A percentile compares a stretch with the other conserved stretches of the same genome.
phyloP scores from a whole-genome alignment of 2,329 filamentous ascomycete genomes.

The Colletotrichum falcatum region DNA sequence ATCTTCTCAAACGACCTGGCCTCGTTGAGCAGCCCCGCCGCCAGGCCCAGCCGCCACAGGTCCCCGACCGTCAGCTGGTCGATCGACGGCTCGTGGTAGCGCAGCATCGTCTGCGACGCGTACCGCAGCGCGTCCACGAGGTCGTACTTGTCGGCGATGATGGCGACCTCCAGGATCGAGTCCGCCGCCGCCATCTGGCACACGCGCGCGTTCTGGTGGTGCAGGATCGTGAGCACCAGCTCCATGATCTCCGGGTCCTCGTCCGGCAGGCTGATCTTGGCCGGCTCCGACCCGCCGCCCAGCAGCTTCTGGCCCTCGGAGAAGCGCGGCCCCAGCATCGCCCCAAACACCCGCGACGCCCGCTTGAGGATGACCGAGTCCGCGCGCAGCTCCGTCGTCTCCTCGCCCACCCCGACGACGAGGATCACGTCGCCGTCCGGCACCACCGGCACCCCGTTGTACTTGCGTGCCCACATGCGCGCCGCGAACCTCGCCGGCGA shows the following conservation, averaged over 20 bases:
- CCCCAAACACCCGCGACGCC: constrained; percentile 46
- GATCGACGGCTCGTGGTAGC: constrained; percentile 37
- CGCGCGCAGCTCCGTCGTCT: constrained; percentile 35
- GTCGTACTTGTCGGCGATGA: constrained; percentile 47
- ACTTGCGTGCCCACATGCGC: constrained; percentile 39
- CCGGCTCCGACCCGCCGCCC: constrained; percentile 28
- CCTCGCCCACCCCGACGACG: constrained; percentile 42
- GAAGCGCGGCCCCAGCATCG: constrained; percentile 45
- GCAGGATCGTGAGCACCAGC: constrained; percentile 50
- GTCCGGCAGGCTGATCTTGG: constrained; percentile 47
- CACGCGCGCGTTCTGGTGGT: constrained; percentile 45
- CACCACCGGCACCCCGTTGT: constrained; percentile 33
- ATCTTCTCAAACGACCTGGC: constrained; percentile 35
- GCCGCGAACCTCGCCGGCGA: constrained; percentile 39
- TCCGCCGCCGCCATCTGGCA: constrained; percentile 45
- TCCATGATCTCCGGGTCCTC: constrained; percentile 49
- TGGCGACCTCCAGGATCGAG: constrained; percentile 47
- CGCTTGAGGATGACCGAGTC: constrained; percentile 45
- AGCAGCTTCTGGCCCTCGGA: constrained; percentile 43
- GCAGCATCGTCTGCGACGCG: constrained; percentile 37
- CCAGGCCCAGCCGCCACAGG: constrained; percentile 35
- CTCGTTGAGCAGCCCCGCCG: constrained; percentile 38
- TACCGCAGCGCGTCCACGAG: constrained; percentile 36
- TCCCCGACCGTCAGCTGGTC: constrained; percentile 37
- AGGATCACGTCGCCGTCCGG: constrained; percentile 44